Evolutionary conservation across 805 yeast genomes (phyloP).

Genomic region (Candida methanosorbosa): DNA sequence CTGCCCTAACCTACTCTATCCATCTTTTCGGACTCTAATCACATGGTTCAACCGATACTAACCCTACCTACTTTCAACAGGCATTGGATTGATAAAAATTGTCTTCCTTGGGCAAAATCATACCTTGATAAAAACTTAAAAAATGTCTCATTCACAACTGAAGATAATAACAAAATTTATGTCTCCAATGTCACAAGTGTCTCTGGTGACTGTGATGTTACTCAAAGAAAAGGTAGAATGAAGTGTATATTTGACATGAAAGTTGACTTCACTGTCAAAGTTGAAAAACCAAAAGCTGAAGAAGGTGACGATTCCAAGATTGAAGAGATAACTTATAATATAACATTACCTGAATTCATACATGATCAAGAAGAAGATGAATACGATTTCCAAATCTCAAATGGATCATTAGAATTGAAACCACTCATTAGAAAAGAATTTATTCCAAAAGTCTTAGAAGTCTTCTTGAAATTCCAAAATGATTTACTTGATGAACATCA

Average conservation of each 20-base stretch:
- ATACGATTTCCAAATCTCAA: constrained; percentile 39
- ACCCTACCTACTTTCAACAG: constrained; percentile 2
- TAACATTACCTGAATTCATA: constrained; percentile 57
- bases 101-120: constrained; percentile 80
- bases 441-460: constrained; percentile 40
- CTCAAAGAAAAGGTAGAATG: constrained; percentile 77
- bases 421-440: constrained; percentile 33
- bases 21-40: not conserved
- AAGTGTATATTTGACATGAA: constrained; percentile 66
- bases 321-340: constrained; percentile 28
- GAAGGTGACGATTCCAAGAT: too few species aligned
- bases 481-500: constrained; percentile 58
- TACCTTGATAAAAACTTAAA: constrained; percentile 53
- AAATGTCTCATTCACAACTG: constrained; percentile 20
- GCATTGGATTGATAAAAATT: constrained; percentile 99
- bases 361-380: constrained; percentile 72
- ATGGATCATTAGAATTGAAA: constrained; percentile 28
- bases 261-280: constrained; percentile 37
- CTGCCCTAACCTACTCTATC: too few species aligned
- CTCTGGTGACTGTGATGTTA: constrained; percentile 73
- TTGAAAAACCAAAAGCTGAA: constrained; percentile 26
- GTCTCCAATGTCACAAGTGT: constrained; percentile 32
- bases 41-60: not conserved
- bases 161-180: constrained; percentile 10
- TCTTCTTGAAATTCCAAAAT: constrained; percentile 50